Base-by-base conservation (phyloP, 441 rosid species). In the Pelargonium fulgidum region DNA sequence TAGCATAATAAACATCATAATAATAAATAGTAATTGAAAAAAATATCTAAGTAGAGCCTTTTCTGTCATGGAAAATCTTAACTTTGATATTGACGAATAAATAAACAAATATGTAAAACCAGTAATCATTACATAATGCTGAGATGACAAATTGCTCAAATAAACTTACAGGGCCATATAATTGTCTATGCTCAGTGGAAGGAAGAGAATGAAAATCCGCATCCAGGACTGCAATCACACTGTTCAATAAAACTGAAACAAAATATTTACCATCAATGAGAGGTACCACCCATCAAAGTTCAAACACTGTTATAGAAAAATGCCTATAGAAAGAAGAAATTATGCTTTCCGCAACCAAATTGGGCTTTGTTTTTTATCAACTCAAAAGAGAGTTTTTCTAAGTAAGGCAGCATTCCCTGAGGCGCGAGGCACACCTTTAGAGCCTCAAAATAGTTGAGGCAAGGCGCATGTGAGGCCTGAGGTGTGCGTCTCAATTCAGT, bases 151-250 rank as follows among this genome's bases (percentile, higher is more conserved):
- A 12, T 74, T 58, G 79, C 65, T 67, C 69, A 82, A 70, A 75
- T 74, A 73, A 65, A 87, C 99, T 76, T 95, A 95, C 99, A 76
- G 97, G 98, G 70, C 99, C 99, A 85, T 90, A 95, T 73, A 86
- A 97, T 76, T 95, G 97, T 74, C 98, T 81, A 76, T 92, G 97
- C 76, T 90, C 92, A 68, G 82, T 83, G 45, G 99, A 89, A 78
- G 99, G 95, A 68, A 92, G 97, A 72, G 98, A 95, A 80, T 95
- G 99, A 70, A 95, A 95, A 85, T 95, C 99, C 69, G 95, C 96
- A 84, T 95, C 99, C 90, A 95, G 77, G 74, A 95, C 98, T 16
- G 99, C 97, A 77, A 95, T 95, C 76, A 95, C 97, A 72, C 97
- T 92, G 85, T 91, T 88, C 72, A 92, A 81, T 45, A 95, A 92